These are phyloP conservation scores for Polyplosphaeria fusca DNA, from an alignment of 495 filamentous ascomycete genomes.

Conservation along the genomic window DNA sequence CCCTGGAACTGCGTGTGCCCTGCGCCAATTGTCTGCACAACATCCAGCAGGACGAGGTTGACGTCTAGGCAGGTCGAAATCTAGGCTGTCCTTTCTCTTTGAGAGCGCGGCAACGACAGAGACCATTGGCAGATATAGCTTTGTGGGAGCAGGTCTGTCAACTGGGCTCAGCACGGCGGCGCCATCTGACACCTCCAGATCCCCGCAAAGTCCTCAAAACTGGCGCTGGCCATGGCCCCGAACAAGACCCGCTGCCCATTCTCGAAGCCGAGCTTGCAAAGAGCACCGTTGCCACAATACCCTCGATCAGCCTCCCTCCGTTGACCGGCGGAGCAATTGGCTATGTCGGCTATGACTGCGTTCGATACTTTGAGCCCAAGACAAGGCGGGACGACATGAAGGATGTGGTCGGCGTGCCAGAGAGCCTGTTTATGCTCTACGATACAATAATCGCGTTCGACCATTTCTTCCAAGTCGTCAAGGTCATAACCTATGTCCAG, in stretches of 20 bases:
- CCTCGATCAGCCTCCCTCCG: slow-evolving; percentile 74
- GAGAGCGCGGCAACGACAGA: slow-evolving; percentile 91
- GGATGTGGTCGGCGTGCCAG: slow-evolving; percentile 82
- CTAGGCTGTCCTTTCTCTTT: slow-evolving; percentile 77
- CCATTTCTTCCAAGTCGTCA: slow-evolving; percentile 87
- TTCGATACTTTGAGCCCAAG: slow-evolving; percentile 95
- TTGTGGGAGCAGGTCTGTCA: slow-evolving; percentile 75
- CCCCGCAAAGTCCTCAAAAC: slow-evolving; percentile 84
- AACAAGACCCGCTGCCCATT: slow-evolving; percentile 73
- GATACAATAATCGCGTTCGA: slow-evolving; percentile 95
- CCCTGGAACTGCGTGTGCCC: background rate
- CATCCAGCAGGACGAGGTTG: background rate
- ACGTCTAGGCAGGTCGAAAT: slow-evolving; percentile 47
- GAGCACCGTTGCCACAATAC: slow-evolving; percentile 73
- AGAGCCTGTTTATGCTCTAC: slow-evolving; percentile 96
- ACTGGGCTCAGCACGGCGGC: background rate
- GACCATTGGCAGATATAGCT: slow-evolving; percentile 89
- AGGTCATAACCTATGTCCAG: slow-evolving; percentile 83
- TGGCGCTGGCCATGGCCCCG: slow-evolving; percentile 79
- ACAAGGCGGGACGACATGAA: slow-evolving; percentile 74
- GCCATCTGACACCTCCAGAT: slow-evolving; percentile 43
- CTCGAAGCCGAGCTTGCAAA: slow-evolving; percentile 76
- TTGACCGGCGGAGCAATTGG: slow-evolving; percentile 90
- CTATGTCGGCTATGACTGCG: slow-evolving; percentile 96
- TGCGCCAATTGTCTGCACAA: background rate